phyloP scores from a whole-genome alignment of 306 rosid genomes.

The Vicia villosa region DNA sequence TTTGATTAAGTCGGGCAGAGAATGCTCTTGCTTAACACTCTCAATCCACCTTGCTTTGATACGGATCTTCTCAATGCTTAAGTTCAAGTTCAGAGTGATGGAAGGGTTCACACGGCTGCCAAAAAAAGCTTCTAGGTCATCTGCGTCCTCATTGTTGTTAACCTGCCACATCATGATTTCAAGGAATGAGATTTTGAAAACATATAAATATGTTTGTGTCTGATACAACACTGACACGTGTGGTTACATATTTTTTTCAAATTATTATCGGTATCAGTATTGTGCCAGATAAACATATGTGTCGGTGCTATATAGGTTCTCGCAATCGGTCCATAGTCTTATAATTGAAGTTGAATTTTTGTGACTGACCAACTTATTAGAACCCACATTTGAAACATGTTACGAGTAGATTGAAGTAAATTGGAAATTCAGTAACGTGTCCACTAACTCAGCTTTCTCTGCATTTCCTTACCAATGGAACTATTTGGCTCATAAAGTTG shows the following conservation, averaged over 20 bases:
- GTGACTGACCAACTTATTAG: not conserved
- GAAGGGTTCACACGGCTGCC: conserved; percentile 40
- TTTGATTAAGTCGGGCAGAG: conserved; percentile 43
- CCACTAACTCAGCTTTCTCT: not conserved
- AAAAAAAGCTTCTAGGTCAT: conserved; percentile 58
- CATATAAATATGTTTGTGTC: no score
- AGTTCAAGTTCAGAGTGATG: conserved; percentile 53
- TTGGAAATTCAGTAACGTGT: conserved; percentile 2
- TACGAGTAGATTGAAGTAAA: no score
- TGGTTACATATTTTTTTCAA: no score
- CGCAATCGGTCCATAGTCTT: no score
- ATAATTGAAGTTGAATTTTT: no score
- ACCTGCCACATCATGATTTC: conserved; percentile 43
- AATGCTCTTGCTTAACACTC: conserved; percentile 46
- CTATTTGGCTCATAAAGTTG: conserved; percentile 39
- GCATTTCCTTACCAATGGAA: conserved; percentile 53
- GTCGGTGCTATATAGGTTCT: no score
- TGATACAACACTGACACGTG: no score
- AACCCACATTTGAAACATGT: not conserved
- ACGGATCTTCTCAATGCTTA: conserved; percentile 56
- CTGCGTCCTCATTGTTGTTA: conserved; percentile 58
- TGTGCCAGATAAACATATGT: no score
- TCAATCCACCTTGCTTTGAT: conserved; percentile 65
- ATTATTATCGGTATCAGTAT: no score
- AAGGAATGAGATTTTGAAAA: conserved; percentile 23